These are phyloP conservation scores for Fraxinus sp. DNA, from an alignment of 305 asterid genomes.

Conservation along the genomic window DNA sequence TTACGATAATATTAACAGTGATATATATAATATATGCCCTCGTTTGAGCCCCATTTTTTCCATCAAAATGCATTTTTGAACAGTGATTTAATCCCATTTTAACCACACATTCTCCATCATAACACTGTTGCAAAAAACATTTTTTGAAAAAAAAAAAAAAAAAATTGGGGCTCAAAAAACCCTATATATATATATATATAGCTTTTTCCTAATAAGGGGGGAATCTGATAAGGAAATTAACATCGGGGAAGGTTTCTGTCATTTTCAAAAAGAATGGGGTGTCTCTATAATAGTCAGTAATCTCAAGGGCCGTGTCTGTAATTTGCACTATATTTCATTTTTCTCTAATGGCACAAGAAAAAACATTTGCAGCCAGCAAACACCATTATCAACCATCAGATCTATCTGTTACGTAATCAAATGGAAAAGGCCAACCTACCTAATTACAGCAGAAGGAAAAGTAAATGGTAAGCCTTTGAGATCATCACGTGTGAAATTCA, in stretches of 20 bases:
- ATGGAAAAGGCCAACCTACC: constrained; percentile 41
- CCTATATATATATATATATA: no score
- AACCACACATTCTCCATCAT: no score
- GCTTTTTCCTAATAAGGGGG: not conserved
- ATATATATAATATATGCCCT: no score
- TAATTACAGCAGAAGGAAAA: constrained; percentile 69
- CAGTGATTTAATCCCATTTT: no score
- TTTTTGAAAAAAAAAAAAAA: no score
- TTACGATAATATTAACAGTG: not conserved
- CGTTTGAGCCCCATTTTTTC: no score
- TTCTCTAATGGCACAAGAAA: constrained; percentile 6
- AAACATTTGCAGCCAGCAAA: not conserved
- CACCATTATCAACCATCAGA: not conserved
- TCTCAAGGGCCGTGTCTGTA: not conserved
- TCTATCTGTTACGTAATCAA: constrained; percentile 14
- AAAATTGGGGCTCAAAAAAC: no score
- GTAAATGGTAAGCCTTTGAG: constrained; percentile 87
- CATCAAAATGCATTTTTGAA: no score
- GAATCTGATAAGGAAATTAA: no score
- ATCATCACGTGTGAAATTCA: constrained; percentile 79
- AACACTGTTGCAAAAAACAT: no score
- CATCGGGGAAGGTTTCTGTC: not conserved
- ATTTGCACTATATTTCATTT: not conserved
- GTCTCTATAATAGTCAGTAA: not conserved
- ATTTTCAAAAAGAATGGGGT: not conserved